Evolutionary conservation across 192 early-diverging fungal species (phyloP), one percentile per base, ranked within the genome.

Genomic region (Entomortierella lignicola): DNA sequence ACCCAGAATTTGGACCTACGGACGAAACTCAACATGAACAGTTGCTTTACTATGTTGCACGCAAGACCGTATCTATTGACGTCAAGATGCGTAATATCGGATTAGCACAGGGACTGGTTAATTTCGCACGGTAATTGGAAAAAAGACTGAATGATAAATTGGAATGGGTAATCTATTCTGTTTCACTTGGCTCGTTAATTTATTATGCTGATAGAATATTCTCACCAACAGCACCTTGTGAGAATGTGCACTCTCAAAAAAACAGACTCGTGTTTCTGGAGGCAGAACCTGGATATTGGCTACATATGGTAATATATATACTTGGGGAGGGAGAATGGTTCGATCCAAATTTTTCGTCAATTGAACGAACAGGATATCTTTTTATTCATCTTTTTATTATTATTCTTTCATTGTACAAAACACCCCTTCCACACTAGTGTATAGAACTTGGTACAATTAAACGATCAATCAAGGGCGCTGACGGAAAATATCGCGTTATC

Each of bases 21-120:
- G 93, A 93, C 66, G 92, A 93, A 63, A 89, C 81, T n/a, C 84
- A 90, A 8, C 87, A 90, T 80, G 91, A 94, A 54, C 93, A 94
- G 73, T 79, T 94, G 21, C 74, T 94, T 5, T 94, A 89, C 56
- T 94, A 93, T 63, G 83, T 88, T 0, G 90, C 92, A 5, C 89
- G 90, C 57, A 83, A 80, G 31, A 88, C 87, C 7, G 90, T 92
- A 8, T 89, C 91, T n/a, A 70, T 92, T 60, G 92, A 93, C 67
- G 86, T 85, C 37, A 91, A 92, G 77, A 85, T 94, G 63, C 82
- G 90, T 29, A 90, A 93, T 59, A 89, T 93, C 37, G 93, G 93
- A 8, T 80, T 93, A 23, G 91, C 90, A 10, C 88, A 92, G 31
- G 93, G 89, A 1, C 80, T 94, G 3, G 88, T 92, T 29, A 87